Evolutionary conservation across 345 rosid species (phyloP).

Genomic region (Eucalyptus sp.): DNA sequence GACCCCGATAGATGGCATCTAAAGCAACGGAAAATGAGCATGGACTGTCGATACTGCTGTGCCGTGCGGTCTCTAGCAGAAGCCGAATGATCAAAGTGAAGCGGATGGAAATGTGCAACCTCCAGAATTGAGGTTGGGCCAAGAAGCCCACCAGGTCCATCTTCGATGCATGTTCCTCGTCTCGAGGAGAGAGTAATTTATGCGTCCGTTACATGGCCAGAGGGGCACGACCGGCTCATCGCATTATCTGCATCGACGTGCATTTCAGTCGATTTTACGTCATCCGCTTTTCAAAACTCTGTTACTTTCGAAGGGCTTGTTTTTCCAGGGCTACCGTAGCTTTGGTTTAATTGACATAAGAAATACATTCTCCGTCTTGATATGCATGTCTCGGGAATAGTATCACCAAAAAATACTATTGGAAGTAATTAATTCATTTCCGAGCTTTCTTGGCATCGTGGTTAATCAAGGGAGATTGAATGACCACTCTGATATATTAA

Average conservation of each 20-base stretch:
- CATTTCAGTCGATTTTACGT: background rate
- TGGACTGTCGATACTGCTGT: background rate
- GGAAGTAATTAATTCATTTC: background rate
- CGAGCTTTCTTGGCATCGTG: background rate
- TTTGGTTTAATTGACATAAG: background rate
- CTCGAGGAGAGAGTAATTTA: background rate
- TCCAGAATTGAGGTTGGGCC: background rate
- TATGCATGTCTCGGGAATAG: background rate
- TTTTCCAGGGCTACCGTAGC: background rate
- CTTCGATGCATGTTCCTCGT: background rate
- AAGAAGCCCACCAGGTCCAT: background rate
- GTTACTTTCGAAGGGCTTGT: background rate
- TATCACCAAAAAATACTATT: background rate
- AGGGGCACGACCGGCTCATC: background rate
- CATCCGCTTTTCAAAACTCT: background rate
- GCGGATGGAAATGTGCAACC: background rate
- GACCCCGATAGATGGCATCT: background rate
- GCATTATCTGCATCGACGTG: background rate
- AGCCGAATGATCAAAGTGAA: background rate
- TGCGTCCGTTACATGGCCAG: background rate
- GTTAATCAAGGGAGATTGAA: background rate
- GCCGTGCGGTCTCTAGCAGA: rapidly evolving
- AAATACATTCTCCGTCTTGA: background rate
- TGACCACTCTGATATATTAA: background rate
- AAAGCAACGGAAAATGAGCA: background rate